phyloP scores from a whole-genome alignment of 2,329 filamentous ascomycete species.

The Claviceps sp. region DNA sequence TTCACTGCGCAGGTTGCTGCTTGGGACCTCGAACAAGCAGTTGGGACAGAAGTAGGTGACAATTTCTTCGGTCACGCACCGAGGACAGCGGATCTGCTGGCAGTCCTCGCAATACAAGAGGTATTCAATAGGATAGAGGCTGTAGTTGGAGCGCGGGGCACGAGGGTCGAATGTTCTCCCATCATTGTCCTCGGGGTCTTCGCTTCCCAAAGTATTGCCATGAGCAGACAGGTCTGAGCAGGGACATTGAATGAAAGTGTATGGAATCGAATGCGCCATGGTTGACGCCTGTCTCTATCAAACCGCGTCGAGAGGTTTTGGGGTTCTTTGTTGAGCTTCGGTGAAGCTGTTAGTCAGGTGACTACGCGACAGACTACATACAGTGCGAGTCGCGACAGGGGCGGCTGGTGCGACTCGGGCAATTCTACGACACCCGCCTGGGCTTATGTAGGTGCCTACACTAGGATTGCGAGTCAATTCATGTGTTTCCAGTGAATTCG shows the following conservation, averaged over 20 bases:
- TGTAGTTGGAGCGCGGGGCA: constrained; percentile 74
- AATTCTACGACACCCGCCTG: no score
- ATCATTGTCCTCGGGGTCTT: constrained; percentile 46
- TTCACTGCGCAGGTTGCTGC: constrained; percentile 81
- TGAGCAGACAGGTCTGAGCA: constrained; percentile 37
- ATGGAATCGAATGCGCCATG: constrained; percentile 43
- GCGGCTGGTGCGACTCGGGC: no score
- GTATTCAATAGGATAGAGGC: constrained; percentile 83
- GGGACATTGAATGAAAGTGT: constrained; percentile 55
- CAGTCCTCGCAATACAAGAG: constrained; percentile 96
- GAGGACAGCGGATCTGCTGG: constrained; percentile 84
- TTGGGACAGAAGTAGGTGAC: constrained; percentile 91
- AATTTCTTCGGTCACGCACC: constrained; percentile 87
- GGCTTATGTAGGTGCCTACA: no score
- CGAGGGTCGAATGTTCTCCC: constrained; percentile 77
- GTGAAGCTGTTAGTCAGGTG: constrained; percentile 2
- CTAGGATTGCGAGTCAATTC: no score
- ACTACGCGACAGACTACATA: neutral
- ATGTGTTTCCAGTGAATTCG: no score
- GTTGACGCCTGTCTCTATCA: constrained; percentile 4
- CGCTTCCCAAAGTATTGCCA: constrained; percentile 16
- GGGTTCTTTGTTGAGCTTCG: neutral
- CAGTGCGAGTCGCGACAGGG: no score
- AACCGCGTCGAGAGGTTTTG: neutral
- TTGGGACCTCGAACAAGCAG: constrained; percentile 91